These are phyloP conservation scores for Zea mays DNA, from an alignment of 176 grass and related monocot species.

Conservation along the genomic window Zm-B73-REFERENCE-NAM-5.0 NC_050096.1:35607501-35608000, in stretches of 20 bases:
- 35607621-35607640: not conserved
- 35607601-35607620: not conserved
- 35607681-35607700: not conserved
- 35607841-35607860: not conserved
- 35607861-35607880: not conserved
- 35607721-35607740: not conserved
- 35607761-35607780: not conserved
- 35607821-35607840: conserved; percentile 42
- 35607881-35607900: conserved; percentile 14
- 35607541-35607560: not conserved
- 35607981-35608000: conserved; percentile 15
- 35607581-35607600: not conserved
- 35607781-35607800: conserved; percentile 13
- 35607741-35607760: not conserved
- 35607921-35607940: conserved; percentile 4
- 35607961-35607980: not conserved
- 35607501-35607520: not conserved
- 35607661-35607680: conserved; percentile 1
- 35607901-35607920: conserved; percentile 9
- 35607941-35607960: not conserved
- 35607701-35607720: not conserved
- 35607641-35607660: not conserved
- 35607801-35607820: not conserved
- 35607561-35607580: conserved; percentile 3
- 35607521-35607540: not conserved